These are phyloP conservation scores for Exophiala viscosa DNA, from an alignment of 2,329 filamentous ascomycete species.

Conservation along the genomic window DNA sequence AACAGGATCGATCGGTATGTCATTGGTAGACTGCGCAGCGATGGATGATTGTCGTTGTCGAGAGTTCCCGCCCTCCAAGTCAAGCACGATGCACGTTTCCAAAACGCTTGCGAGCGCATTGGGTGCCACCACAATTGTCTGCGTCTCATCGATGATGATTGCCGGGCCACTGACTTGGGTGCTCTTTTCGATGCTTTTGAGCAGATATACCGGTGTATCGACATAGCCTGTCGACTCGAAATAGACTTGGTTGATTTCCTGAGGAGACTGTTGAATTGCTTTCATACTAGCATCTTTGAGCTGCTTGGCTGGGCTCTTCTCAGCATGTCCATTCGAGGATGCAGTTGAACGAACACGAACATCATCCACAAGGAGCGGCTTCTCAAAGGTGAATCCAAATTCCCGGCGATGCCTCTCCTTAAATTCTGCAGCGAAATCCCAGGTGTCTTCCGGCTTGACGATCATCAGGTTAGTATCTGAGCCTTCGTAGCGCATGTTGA, in stretches of 20 bases:
- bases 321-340: constrained; percentile 54
- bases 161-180: constrained; percentile 32
- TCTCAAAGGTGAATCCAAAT: constrained; percentile 83
- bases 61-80: constrained; percentile 55
- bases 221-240: constrained; percentile 34
- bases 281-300: constrained; percentile 5
- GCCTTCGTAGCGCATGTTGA: constrained; percentile 50
- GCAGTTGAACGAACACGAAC: constrained; percentile 75
- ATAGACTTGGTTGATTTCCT: constrained; percentile 30
- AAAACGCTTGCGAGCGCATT: constrained; percentile 37
- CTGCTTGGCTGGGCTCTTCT: constrained; percentile 64
- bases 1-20: constrained; percentile 66
- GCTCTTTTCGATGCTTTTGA: constrained; percentile 35
- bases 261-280: background rate
- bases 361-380: constrained; percentile 85
- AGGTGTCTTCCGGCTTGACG: constrained; percentile 61
- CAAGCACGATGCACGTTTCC: constrained; percentile 39
- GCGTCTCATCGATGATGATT: constrained; percentile 40
- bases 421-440: constrained; percentile 79
- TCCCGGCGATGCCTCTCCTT: constrained; percentile 83
- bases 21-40: constrained; percentile 42
- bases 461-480: constrained; percentile 51
- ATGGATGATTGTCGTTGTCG: constrained; percentile 48
- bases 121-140: constrained; percentile 45
- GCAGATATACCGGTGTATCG: constrained; percentile 37